Evolutionary conservation across 2,329 filamentous ascomycete species (phyloP).

Genomic region (Fusarium pilosicola): DNA sequence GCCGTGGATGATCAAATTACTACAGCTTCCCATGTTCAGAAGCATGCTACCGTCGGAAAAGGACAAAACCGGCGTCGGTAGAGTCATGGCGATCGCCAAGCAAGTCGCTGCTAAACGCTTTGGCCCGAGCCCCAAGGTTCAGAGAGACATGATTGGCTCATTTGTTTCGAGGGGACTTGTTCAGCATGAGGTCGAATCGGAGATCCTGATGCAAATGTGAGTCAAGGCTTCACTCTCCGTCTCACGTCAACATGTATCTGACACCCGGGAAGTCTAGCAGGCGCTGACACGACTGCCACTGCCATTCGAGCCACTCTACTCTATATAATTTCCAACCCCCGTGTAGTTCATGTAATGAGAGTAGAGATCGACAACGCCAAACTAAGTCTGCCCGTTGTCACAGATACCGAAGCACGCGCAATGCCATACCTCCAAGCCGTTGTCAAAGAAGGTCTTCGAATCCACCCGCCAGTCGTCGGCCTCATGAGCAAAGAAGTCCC

Average conservation of each 20-base stretch:
- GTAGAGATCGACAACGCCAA: background rate
- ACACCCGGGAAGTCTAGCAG: background rate
- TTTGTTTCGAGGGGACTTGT: background rate
- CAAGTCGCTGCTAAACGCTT: background rate
- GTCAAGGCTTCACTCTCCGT: background rate
- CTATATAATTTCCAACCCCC: background rate
- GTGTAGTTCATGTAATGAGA: background rate
- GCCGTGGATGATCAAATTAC: background rate
- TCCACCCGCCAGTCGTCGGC: background rate
- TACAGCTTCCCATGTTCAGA: background rate
- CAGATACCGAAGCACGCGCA: background rate
- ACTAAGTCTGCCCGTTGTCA: rapidly evolving
- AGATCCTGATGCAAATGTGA: background rate
- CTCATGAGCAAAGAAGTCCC: background rate
- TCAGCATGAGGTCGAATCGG: background rate
- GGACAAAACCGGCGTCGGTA: background rate
- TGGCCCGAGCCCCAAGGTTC: background rate
- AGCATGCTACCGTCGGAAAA: background rate
- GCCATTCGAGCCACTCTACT: background rate
- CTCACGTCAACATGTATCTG: background rate
- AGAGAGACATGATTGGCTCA: background rate
- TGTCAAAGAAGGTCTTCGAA: background rate
- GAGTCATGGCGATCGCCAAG: background rate
- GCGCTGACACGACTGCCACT: background rate
- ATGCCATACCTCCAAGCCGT: background rate